Evolutionary conservation across 129 eudicot species (phyloP), one percentile per base, ranked within the genome.

Genomic region (Cynara cardunculus): DNA sequence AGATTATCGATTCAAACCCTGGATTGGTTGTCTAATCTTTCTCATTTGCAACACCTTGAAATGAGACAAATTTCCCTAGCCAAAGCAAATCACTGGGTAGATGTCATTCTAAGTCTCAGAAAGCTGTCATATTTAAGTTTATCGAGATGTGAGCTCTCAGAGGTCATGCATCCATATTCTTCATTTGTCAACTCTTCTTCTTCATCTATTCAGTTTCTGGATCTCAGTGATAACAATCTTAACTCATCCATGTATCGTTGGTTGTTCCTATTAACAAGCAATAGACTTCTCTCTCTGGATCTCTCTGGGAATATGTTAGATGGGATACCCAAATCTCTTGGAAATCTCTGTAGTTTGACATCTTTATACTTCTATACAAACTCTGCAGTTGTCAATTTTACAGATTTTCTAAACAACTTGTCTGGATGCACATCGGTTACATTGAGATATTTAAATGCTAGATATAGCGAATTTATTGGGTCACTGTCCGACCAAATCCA

Each of bases 11-110:
- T 81, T 7, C 74, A 73, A 28, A 83, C 59, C 34, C 13, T 64
- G 12, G 74, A 69, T 1, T 83, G 86, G 86, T 71, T 83, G 39
- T 18, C 86, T 26, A n/a, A 14, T 71, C 74, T 77, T 4, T 53
- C 81, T 27, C 9, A 44, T 8, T 59, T 83, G 22, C 16, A 62
- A n/a, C 1, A 1, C 19, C 67, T 83, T 27, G 1, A 2, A 0
- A 72, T 83, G 67, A 19, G 3, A 7, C 34, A 66, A 0, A 2
- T 81, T 73, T 81, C 69, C 25, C 61, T 74, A 27, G 84, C 75
- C 56, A 41, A 74, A 74, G 26, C 18, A 41, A 30, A 81, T n/a
- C n/a, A n/a, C n/a, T n/a, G n/a, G n/a, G n/a, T n/a, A n/a, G n/a
- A 81, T 27, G 49, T 27, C 25, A 39, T 81, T 73, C 8, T 8